Conservation (phyloP, 2,329 filamentous ascomycete species). For the Neofusicoccum cordaticola region DNA sequence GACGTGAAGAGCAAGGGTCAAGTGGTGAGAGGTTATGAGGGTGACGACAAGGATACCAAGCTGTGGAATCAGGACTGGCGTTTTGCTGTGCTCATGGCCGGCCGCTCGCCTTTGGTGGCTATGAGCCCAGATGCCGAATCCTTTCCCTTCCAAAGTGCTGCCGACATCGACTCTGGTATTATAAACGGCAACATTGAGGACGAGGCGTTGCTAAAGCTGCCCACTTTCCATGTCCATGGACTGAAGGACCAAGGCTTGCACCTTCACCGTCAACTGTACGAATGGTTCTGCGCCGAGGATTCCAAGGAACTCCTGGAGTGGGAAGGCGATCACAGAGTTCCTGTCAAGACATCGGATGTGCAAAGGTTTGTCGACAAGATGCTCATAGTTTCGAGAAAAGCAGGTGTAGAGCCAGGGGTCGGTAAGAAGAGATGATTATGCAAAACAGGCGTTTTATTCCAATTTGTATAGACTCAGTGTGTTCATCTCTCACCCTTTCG, state of each 20-base stretch:
- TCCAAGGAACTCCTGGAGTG: slow-evolving; percentile 64
- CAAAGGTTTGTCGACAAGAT: not conserved
- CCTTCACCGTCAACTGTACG: slow-evolving; percentile 55
- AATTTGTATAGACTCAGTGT: not conserved
- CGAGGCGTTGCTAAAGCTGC: slow-evolving; percentile 52
- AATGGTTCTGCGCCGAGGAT: slow-evolving; percentile 58
- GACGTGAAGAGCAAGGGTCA: slow-evolving; percentile 22
- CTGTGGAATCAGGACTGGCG: slow-evolving; percentile 43
- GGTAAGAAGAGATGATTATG: not conserved
- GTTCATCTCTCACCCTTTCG: not conserved
- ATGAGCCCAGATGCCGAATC: slow-evolving; percentile 31
- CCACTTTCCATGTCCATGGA: slow-evolving; percentile 69
- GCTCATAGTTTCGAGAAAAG: slow-evolving; percentile 5
- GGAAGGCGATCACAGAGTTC: slow-evolving; percentile 69
- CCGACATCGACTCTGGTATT: slow-evolving; percentile 34
- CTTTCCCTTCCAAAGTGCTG: slow-evolving; percentile 42
- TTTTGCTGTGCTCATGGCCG: slow-evolving; percentile 63
- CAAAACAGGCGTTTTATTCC: not conserved
- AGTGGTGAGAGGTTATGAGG: slow-evolving; percentile 18
- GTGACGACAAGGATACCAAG: slow-evolving; percentile 25
- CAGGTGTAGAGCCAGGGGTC: slow-evolving; percentile 13
- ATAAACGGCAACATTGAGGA: slow-evolving; percentile 25
- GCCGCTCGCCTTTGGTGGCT: slow-evolving; percentile 58
- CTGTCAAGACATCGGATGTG: slow-evolving; percentile 66
- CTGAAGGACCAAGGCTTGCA: slow-evolving; percentile 58